Evolutionary conservation across 1,284 basidiomycete genomes (phyloP), one percentile per base, ranked within the genome.

Genomic region (Cryptococcus maquisensis): DNA sequence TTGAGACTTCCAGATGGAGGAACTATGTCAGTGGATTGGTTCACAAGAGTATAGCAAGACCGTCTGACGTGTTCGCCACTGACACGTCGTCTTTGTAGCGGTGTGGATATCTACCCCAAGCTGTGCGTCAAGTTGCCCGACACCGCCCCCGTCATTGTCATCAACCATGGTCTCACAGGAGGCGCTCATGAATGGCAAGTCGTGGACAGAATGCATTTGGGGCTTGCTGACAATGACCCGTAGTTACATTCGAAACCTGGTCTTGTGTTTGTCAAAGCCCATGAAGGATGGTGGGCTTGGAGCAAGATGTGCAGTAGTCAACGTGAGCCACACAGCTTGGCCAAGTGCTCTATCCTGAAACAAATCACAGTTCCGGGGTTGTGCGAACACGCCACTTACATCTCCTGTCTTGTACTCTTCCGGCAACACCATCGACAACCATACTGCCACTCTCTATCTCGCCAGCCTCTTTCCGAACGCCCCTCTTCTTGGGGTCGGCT

Each of bases 401-500:
- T 76, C 77, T 2, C 68, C 85, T 15, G 86, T 90, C 68, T 76
- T 93, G 39, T 94, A 95, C 76, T 91, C 88, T 48, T 90, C 73
- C 4, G 72, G 73, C 18, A 75, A 88, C 65, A 93, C 90, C 12
- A 86, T 90, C 55, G 92, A 96, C 74, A 78, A 91, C 28, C 84
- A 90, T 46, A 85, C 84, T 52, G 87, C 89, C 1, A 73, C 92
- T 45, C 79, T 86, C 62, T 87, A 88, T 73, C 82, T 96, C 50
- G 79, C 84, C 7, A 78, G 82, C 52, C 75, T 79, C 54, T 94
- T 86, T 62, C 91, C 94, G 1, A 77, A 82, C 24, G 88, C 92
- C 0, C 88, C 86, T 12, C 77, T 96, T 41, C 77, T 94, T 8
- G 94, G 88, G 7, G 77, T 95, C 20, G 90, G 90, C 5, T 97